A percentile compares a stretch with the other conserved stretches of the same genome.
Conservation (phyloP, 192 early-diverging fungal species). For the Rhizoclosmatium globosum region DNA sequence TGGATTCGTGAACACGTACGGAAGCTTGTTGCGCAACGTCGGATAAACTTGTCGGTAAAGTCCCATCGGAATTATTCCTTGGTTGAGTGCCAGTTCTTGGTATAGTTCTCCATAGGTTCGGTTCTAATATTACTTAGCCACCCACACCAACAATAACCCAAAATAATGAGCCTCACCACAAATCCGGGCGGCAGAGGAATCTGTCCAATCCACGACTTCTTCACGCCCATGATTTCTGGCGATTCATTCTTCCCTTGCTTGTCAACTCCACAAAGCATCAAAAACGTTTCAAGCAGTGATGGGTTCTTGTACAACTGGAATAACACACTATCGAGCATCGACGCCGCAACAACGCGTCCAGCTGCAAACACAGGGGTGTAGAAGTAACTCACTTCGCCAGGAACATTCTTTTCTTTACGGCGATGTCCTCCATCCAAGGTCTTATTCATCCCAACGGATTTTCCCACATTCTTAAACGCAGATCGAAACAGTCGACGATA, state of each 20-base stretch:
- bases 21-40: constrained; percentile 60
- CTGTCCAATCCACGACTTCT: constrained; percentile 47
- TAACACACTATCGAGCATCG: constrained; percentile 48
- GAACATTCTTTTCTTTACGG: background rate
- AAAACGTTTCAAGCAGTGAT: constrained; percentile 66
- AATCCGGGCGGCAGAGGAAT: constrained; percentile 55
- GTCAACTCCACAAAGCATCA: constrained; percentile 66
- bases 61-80: constrained; percentile 66
- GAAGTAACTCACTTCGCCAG: constrained; percentile 35
- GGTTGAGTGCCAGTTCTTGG: constrained; percentile 54
- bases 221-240: constrained; percentile 29
- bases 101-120: constrained; percentile 61
- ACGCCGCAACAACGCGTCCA: constrained; percentile 66
- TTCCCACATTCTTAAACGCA: constrained; percentile 11
- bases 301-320: constrained; percentile 61
- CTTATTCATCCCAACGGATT: constrained; percentile 24
- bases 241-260: constrained; percentile 5
- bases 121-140: constrained; percentile 25
- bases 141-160: background rate
- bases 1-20: constrained; percentile 78
- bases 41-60: constrained; percentile 38
- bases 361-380: constrained; percentile 71
- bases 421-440: background rate
- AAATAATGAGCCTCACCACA: constrained; percentile 36
- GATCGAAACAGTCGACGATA: background rate